Evolutionary conservation across 805 yeast genomes (phyloP).

Genomic region (Starmera dryadoides): DNA sequence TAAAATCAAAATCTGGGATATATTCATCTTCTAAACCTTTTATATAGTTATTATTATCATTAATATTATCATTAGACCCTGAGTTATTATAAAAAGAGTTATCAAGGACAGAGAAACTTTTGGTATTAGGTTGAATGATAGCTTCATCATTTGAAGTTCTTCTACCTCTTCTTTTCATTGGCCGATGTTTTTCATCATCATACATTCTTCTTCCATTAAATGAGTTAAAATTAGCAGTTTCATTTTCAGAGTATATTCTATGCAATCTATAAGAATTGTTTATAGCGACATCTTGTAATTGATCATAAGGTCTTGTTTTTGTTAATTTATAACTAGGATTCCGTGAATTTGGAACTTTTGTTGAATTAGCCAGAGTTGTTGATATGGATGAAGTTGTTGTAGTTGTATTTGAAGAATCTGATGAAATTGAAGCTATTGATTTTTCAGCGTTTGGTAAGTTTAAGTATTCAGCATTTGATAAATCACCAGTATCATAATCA

Average conservation of each 20-base stretch:
- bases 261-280: conserved; percentile 26
- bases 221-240: conserved; percentile 50
- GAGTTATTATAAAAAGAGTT: no score
- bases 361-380: no score
- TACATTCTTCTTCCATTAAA: conserved; percentile 45
- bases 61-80: neutral
- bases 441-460: neutral
- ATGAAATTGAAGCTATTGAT: no score
- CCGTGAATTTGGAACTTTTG: no score
- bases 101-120: conserved; percentile 3
- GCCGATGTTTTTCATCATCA: conserved; percentile 47
- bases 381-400: no score
- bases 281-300: conserved; percentile 11
- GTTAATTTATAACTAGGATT: neutral
- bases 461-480: neutral
- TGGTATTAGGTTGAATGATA: neutral
- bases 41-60: neutral
- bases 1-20: conserved; percentile 62
- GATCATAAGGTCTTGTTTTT: conserved; percentile 17
- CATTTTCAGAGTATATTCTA: conserved; percentile 60
- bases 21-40: conserved; percentile 68
- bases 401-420: no score
- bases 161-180: conserved; percentile 13
- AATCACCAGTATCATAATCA: conserved; percentile 1
- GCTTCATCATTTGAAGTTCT: conserved; percentile 6